These are phyloP conservation scores for Rhodotorula sp. DNA, from an alignment of 1,284 basidiomycete genomes.

Conservation along the genomic window DNA sequence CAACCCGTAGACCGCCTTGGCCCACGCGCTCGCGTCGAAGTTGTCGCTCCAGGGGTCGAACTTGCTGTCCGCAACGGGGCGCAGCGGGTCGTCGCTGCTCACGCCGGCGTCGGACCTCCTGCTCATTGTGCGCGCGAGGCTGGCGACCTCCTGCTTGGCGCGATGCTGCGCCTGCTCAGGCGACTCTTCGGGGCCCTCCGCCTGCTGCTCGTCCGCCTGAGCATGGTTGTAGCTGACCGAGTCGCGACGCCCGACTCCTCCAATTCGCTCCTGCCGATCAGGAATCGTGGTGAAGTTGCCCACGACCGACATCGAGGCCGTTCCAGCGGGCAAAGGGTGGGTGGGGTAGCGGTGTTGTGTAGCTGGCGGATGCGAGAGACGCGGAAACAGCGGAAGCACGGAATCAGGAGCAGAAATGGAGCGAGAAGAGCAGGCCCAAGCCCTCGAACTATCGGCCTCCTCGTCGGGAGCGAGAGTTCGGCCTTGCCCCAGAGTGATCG, in stretches of 20 bases:
- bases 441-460: too few relatives aligned
- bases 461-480: too few relatives aligned
- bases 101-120: constrained; percentile 11
- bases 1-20: constrained; percentile 48
- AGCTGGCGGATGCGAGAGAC: too few relatives aligned
- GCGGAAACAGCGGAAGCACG: too few relatives aligned
- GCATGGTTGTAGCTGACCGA: not conserved
- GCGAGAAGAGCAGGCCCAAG: too few relatives aligned
- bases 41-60: constrained; percentile 54
- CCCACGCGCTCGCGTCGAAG: constrained; percentile 55
- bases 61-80: not conserved
- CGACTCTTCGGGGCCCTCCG: not conserved
- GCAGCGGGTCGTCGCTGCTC: constrained; percentile 41
- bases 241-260: not conserved
- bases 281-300: constrained; percentile 2
- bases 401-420: too few relatives aligned
- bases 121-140: constrained; percentile 17
- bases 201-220: too few relatives aligned
- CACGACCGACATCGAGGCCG: constrained; percentile 2
- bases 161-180: not conserved
- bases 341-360: not conserved
- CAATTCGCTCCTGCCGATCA: not conserved
- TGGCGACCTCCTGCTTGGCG: not conserved
- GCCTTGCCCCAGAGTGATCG: too few relatives aligned
- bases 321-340: too few relatives aligned